These are phyloP conservation scores for Jimgerdemannia lactiflua DNA, from an alignment of 192 early-diverging fungal species.

Conservation along the genomic window DNA sequence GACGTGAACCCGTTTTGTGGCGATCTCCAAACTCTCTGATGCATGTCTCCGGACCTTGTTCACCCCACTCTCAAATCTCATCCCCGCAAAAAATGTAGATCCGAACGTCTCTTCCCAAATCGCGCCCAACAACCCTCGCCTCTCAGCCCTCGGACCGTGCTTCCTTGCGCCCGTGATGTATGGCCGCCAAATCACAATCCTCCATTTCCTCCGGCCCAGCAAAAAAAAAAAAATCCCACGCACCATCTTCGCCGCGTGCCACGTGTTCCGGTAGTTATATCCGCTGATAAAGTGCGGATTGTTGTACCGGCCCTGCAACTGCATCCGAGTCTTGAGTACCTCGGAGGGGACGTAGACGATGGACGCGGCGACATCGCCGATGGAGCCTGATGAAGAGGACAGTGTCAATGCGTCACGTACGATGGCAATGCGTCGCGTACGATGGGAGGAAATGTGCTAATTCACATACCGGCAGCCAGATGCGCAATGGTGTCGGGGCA, in stretches of 20 bases:
- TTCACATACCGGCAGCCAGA: conserved; percentile 38
- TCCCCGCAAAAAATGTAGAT: no score
- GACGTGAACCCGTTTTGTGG: neutral
- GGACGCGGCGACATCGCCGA: conserved; percentile 55
- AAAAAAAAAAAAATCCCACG: conserved; percentile 3
- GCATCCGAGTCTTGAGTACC: conserved; percentile 74
- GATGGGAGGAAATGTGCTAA: neutral
- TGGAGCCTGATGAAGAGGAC: conserved; percentile 11
- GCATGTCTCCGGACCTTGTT: no score
- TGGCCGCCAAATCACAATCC: no score
- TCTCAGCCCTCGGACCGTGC: no score
- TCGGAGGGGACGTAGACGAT: conserved; percentile 58
- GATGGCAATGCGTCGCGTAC: neutral
- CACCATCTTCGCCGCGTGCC: conserved; percentile 55
- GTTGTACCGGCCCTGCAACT: conserved; percentile 74
- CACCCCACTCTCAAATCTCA: no score
- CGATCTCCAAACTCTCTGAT: no score
- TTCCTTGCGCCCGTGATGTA: no score
- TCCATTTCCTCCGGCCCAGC: neutral
- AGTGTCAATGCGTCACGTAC: no score
- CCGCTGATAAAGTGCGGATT: conserved; percentile 63
- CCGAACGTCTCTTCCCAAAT: no score
- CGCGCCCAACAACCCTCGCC: no score
- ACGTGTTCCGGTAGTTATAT: conserved; percentile 71
- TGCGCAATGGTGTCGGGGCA: conserved; percentile 49